Evolutionary conservation across 768 basidiomycete species (phyloP).

Genomic region (Amanita muscaria): DNA sequence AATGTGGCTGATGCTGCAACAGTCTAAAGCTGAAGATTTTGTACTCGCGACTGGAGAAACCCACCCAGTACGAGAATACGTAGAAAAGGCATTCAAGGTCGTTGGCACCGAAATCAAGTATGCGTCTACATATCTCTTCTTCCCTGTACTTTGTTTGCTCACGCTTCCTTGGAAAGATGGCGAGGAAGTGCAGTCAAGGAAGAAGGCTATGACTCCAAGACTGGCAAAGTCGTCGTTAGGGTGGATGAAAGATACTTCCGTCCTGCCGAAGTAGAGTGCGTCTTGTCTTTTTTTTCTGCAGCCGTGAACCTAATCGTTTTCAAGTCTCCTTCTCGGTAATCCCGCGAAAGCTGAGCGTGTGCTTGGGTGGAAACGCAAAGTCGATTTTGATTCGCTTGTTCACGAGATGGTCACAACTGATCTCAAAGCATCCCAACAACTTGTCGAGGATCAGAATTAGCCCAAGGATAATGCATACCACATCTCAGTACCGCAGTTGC

Average conservation of each 20-base stretch:
- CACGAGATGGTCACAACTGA: slow-evolving; percentile 89
- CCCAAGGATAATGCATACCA: too few relatives aligned
- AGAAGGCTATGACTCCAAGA: slow-evolving; percentile 63
- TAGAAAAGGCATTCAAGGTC: slow-evolving; percentile 74
- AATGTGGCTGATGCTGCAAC: slow-evolving; percentile 97
- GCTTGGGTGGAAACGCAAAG: slow-evolving; percentile 87
- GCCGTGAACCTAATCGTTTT: slow-evolving; percentile 2
- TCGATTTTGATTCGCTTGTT: slow-evolving; percentile 77
- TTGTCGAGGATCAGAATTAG: slow-evolving; percentile 81
- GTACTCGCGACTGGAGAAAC: slow-evolving; percentile 96
- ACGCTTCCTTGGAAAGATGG: slow-evolving; percentile 43
- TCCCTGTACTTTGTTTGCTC: neutral
- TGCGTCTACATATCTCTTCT: slow-evolving; percentile 15
- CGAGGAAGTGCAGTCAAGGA: slow-evolving; percentile 68
- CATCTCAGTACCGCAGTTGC: too few relatives aligned
- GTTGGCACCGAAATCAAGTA: slow-evolving; percentile 63
- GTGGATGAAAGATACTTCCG: slow-evolving; percentile 90
- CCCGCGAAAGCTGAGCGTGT: slow-evolving; percentile 83
- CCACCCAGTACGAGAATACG: slow-evolving; percentile 88
- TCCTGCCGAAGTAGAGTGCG: slow-evolving; percentile 90
- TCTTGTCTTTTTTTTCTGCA: slow-evolving; percentile 14
- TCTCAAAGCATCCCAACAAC: slow-evolving; percentile 59
- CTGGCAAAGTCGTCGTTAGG: slow-evolving; percentile 66
- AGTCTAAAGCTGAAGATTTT: slow-evolving; percentile 75
- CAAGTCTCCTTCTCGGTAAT: slow-evolving; percentile 75